Base-by-base conservation (phyloP, 345 rosid species). In the Arabis hirsuta region DNA sequence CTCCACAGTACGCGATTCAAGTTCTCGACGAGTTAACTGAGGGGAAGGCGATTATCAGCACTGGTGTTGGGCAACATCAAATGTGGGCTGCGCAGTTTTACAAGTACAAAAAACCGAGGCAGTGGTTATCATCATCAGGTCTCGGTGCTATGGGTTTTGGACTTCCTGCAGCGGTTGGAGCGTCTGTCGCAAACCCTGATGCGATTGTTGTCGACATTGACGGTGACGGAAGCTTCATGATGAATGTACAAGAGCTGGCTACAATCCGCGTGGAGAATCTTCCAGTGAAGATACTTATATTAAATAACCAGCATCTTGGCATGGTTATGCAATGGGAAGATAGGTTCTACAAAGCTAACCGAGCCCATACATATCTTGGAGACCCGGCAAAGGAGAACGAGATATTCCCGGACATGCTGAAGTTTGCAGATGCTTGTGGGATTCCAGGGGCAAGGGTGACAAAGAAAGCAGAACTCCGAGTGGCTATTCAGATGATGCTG, bases 31-130 rank as follows among this genome's bases (percentile, higher is more conserved):
- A 92, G 76, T 73, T 96, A 72, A 92, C 99, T 0, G 66, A 73
- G 8, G 96, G 99, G 53, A 82, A 90, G 43, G 99, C 98, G 0
- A 92, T 96, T 53, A 63, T 96, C 12, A 90, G 96, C 48, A 96
- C 99, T 2, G 97, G 99, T 64, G 98, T 92, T 14, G 99, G 98
- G 12, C 99, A 96, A 64, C 99, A 96, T 83, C 98, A 96, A 61
- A 96, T 96, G 99, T 96, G 97, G 98, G 97, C 99, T 19, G 98
- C 99, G n/a, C 99, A 96, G 68, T 92, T 87, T 76, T 96, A 96
- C 85, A 96, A 88, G 76, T 96, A 90, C 73, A 85, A 78, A 68
- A 92, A 78, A 60, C 92, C 99, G 13, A 89, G 91, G 32, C 98
- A 92, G 67, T 95, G 96, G 98, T 48, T 92, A 74, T 85, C 99